Conservation (phyloP, 495 filamentous ascomycete species). For the Friedmanniomyces simplex region DNA sequence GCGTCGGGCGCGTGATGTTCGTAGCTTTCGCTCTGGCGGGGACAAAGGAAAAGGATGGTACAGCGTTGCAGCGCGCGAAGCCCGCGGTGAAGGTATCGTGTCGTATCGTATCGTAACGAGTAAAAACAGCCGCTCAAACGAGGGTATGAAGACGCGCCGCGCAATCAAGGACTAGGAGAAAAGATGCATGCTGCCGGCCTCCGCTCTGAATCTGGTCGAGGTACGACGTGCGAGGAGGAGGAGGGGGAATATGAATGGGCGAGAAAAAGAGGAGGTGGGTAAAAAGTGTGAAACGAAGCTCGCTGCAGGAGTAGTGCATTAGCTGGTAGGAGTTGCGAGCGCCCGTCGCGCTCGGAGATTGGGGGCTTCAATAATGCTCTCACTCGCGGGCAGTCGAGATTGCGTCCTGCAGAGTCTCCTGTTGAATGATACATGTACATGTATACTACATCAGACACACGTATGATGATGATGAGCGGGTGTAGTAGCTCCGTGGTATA, state of each 20-base stretch:
- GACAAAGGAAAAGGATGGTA: slow-evolving; percentile 12
- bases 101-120: too few species aligned
- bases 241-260: background rate
- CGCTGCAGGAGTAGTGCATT: background rate
- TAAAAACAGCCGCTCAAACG: background rate
- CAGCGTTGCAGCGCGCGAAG: background rate
- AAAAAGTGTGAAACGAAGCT: background rate
- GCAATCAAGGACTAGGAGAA: background rate
- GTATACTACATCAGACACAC: too few species aligned
- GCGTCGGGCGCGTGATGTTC: slow-evolving; percentile 9
- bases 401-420: too few species aligned
- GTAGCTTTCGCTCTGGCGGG: background rate
- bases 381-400: too few species aligned
- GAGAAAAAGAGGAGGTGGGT: background rate
- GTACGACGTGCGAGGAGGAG: background rate
- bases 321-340: background rate
- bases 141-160: background rate
- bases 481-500: too few species aligned
- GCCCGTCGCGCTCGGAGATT: background rate
- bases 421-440: too few species aligned
- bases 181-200: background rate
- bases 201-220: background rate
- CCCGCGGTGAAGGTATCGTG: background rate
- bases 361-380: background rate
- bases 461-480: too few species aligned